phyloP scores from a whole-genome alignment of 768 basidiomycete genomes.

The Kondoa malvinella region DNA sequence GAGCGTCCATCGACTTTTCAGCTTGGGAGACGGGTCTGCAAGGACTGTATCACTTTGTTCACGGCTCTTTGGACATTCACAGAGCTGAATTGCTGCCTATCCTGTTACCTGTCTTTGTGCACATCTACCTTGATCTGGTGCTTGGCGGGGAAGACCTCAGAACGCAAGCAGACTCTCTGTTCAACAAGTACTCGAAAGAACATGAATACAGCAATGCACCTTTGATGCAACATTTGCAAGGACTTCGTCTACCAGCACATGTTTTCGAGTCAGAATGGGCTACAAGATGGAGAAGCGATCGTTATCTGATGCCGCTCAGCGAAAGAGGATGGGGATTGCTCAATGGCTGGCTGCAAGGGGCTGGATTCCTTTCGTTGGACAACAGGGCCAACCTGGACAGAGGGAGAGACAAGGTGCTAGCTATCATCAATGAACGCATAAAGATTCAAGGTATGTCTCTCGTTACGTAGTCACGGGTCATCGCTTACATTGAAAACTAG shows the following conservation, averaged over 20 bases:
- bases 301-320: conserved; percentile 76
- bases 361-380: conserved; percentile 27
- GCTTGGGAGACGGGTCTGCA: not conserved
- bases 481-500: no score
- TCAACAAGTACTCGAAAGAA: conserved; percentile 40
- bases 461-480: conserved; percentile 25
- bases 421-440: conserved; percentile 83
- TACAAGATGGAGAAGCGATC: conserved; percentile 70
- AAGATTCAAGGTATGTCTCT: conserved; percentile 37
- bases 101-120: conserved; percentile 86
- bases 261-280: conserved; percentile 67
- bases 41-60: conserved; percentile 11
- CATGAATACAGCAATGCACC: conserved; percentile 49
- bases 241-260: conserved; percentile 63
- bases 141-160: conserved; percentile 57
- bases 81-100: conserved; percentile 89
- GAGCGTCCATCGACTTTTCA: not conserved
- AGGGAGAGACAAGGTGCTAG: conserved; percentile 79
- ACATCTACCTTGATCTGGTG: conserved; percentile 89
- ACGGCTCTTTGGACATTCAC: conserved; percentile 26
- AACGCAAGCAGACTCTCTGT: conserved; percentile 53
- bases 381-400: conserved; percentile 8
- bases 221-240: conserved; percentile 59
- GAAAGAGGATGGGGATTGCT: conserved; percentile 79
- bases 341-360: conserved; percentile 95